phyloP scores from a whole-genome alignment of 176 grass and related monocot genomes.

The Ampelocalamus luodianensis region DNA sequence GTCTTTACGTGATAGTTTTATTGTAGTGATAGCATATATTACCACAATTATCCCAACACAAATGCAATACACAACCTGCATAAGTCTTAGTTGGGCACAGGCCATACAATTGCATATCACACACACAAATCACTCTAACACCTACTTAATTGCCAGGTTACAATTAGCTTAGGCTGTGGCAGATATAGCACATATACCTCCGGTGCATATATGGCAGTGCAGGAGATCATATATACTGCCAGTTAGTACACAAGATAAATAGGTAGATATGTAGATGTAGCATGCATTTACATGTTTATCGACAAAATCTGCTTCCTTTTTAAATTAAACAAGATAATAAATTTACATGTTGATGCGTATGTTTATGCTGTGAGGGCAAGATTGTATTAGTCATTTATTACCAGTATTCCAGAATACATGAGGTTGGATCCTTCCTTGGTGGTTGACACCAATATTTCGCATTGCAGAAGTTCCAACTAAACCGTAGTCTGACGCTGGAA shows the following conservation, averaged over 20 bases:
- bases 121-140: constrained; percentile 11
- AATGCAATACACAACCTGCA: constrained; percentile 29
- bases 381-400: too few relatives aligned
- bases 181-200: constrained; percentile 31
- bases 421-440: too few relatives aligned
- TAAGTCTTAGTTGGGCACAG: constrained; percentile 23
- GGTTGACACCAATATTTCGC: too few relatives aligned
- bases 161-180: constrained; percentile 42
- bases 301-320: not conserved
- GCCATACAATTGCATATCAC: constrained; percentile 34
- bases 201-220: constrained; percentile 8
- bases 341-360: not conserved
- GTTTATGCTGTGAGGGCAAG: too few relatives aligned
- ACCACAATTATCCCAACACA: constrained; percentile 29
- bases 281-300: constrained; percentile 10
- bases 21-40: constrained; percentile 51
- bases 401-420: too few relatives aligned
- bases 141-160: constrained; percentile 44
- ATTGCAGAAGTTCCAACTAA: too few relatives aligned
- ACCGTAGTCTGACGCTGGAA: too few relatives aligned
- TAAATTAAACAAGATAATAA: not conserved
- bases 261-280: not conserved
- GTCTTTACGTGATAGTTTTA: too few relatives aligned
- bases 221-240: constrained; percentile 32
- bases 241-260: constrained; percentile 12